These are phyloP conservation scores for Circinella minor DNA, from an alignment of 371 early-diverging fungal species.

Conservation along the genomic window DNA sequence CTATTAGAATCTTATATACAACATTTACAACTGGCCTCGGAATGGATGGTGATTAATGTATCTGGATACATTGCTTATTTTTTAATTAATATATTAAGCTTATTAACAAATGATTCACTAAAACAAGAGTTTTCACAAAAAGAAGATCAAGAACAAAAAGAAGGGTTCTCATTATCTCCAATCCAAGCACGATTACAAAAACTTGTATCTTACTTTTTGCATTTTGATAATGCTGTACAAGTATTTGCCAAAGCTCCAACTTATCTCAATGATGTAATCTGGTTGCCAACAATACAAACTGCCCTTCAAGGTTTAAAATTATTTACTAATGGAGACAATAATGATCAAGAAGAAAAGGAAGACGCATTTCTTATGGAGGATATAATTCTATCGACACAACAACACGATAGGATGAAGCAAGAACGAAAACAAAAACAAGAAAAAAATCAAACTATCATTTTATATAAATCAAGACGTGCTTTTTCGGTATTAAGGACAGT, in stretches of 20 bases:
- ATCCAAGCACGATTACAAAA: constrained; percentile 22
- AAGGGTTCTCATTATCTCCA: neutral
- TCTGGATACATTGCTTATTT: constrained; percentile 26
- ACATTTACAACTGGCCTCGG: constrained; percentile 23
- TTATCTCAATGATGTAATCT: constrained; percentile 23
- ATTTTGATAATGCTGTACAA: constrained; percentile 32
- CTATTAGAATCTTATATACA: constrained; percentile 34
- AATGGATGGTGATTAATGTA: neutral
- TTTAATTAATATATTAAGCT: constrained; percentile 22
- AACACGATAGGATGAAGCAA: neutral
- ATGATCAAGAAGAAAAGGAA: neutral
- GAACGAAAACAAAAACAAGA: neutral
- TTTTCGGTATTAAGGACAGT: constrained; percentile 25
- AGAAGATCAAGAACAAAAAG: too few species aligned
- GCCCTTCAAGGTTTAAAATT: constrained; percentile 25
- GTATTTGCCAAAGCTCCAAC: constrained; percentile 27
- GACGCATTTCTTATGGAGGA: neutral
- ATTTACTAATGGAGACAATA: neutral
- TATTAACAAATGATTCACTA: constrained; percentile 9
- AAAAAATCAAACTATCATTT: neutral
- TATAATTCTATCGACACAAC: neutral
- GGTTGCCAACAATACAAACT: constrained; percentile 32
- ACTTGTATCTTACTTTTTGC: constrained; percentile 29
- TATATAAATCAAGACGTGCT: constrained; percentile 34
- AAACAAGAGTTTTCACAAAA: neutral